A percentile compares a stretch with the other conserved stretches of the same genome.
Conservation (phyloP, 805 yeast species). For the Teunomyces funiuensis region DNA sequence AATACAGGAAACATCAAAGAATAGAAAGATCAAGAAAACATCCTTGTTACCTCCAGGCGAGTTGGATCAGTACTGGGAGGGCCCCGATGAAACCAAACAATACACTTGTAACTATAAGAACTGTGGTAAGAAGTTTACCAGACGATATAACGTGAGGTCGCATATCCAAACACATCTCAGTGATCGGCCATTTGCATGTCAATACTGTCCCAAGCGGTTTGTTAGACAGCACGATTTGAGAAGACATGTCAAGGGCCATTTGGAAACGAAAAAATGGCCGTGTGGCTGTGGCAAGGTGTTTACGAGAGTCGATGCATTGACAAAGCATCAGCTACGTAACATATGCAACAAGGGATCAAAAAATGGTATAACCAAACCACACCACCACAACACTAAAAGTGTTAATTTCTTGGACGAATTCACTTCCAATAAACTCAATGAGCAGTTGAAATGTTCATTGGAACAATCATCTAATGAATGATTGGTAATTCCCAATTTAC, state of each 20-base stretch:
- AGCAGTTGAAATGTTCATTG: slow-evolving; percentile 7
- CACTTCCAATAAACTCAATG: slow-evolving; percentile 5
- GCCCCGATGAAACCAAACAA: slow-evolving; percentile 70
- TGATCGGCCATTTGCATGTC: slow-evolving; percentile 89
- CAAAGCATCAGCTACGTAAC: slow-evolving; percentile 73
- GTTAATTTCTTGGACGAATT: slow-evolving; percentile 4
- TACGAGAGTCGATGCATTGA: slow-evolving; percentile 84
- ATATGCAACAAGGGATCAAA: slow-evolving; percentile 76
- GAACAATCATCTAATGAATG: background rate
- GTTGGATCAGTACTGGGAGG: slow-evolving; percentile 77
- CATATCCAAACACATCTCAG: slow-evolving; percentile 96
- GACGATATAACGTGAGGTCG: slow-evolving; percentile 89
- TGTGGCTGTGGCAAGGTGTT: slow-evolving; percentile 96
- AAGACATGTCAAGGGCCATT: slow-evolving; percentile 86
- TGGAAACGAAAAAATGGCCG: slow-evolving; percentile 58
- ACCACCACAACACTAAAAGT: background rate
- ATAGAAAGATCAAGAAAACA: slow-evolving; percentile 50
- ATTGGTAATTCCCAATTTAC: background rate
- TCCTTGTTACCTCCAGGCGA: slow-evolving; percentile 87
- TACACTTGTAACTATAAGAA: slow-evolving; percentile 73
- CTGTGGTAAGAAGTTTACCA: slow-evolving; percentile 81
- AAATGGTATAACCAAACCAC: slow-evolving; percentile 26
- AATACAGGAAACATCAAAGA: slow-evolving; percentile 47
- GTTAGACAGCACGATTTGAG: slow-evolving; percentile 94
- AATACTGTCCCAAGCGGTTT: slow-evolving; percentile 75